These are phyloP conservation scores for Kuraishia hungarica DNA, from an alignment of 805 yeast species.

Conservation along the genomic window DNA sequence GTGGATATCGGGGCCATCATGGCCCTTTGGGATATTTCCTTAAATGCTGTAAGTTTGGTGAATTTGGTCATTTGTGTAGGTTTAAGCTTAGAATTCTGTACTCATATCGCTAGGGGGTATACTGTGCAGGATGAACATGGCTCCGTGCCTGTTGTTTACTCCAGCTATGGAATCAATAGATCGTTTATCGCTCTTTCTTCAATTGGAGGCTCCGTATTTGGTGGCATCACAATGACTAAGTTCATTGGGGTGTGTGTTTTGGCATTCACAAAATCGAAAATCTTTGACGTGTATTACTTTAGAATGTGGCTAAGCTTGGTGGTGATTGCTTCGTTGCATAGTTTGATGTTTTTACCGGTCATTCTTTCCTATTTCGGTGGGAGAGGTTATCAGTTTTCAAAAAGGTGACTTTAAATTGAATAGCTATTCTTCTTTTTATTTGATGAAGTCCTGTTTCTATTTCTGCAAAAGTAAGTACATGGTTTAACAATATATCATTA, in stretches of 20 bases:
- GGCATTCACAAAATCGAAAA: conserved; percentile 80
- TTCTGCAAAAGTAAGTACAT: no score
- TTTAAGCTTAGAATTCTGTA: conserved; percentile 86
- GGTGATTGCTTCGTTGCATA: conserved; percentile 68
- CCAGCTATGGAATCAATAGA: conserved; percentile 16
- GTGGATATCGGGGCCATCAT: conserved; percentile 73
- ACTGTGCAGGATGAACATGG: conserved; percentile 29
- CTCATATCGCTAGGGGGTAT: conserved; percentile 78
- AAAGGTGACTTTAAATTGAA: no score
- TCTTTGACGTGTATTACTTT: conserved; percentile 87
- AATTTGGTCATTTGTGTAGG: conserved; percentile 91
- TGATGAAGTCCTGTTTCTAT: no score
- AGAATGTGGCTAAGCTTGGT: conserved; percentile 89
- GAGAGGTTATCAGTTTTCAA: conserved; percentile 28
- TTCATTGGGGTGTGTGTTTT: conserved; percentile 80
- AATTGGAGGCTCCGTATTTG: conserved; percentile 86
- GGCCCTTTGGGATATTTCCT: conserved; percentile 64
- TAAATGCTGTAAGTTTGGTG: conserved; percentile 86
- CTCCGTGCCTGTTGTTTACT: neutral
- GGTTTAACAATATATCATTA: no score
- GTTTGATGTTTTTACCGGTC: conserved; percentile 73
- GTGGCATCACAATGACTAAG: conserved; percentile 87
- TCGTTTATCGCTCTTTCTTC: conserved; percentile 56
- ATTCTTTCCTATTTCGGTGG: conserved; percentile 60
- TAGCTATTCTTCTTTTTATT: no score